Evolutionary conservation across 2,329 filamentous ascomycete species (phyloP).

Genomic region (Cordyceps militaris): DNA sequence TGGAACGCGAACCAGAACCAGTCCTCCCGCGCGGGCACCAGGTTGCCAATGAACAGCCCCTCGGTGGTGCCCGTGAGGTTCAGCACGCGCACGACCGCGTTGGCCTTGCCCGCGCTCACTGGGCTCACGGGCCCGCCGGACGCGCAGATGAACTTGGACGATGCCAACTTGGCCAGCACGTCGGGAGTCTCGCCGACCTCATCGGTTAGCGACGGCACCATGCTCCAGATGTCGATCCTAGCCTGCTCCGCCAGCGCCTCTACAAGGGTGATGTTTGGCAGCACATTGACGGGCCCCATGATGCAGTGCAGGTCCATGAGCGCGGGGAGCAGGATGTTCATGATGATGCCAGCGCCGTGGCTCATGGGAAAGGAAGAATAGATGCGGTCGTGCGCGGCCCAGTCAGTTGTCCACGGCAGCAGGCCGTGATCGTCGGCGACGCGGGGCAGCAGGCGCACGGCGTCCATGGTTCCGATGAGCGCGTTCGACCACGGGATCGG

Average conservation of each 20-base stretch:
- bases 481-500: slow-evolving; percentile 30
- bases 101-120: slow-evolving; percentile 22
- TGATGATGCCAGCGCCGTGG: slow-evolving; percentile 33
- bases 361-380: slow-evolving; percentile 32
- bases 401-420: slow-evolving; percentile 23
- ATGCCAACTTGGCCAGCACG: slow-evolving; percentile 24
- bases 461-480: slow-evolving; percentile 29
- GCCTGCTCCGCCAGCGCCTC: slow-evolving; percentile 26
- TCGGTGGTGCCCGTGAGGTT: slow-evolving; percentile 30
- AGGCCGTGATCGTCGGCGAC: slow-evolving; percentile 23
- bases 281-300: slow-evolving; percentile 27
- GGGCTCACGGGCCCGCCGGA: slow-evolving; percentile 29
- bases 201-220: slow-evolving; percentile 30
- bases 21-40: slow-evolving; percentile 21
- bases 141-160: slow-evolving; percentile 29
- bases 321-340: slow-evolving; percentile 32
- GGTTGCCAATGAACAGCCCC: slow-evolving; percentile 28
- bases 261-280: slow-evolving; percentile 30
- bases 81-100: slow-evolving; percentile 25
- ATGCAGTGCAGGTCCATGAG: slow-evolving; percentile 30
- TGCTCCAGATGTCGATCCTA: slow-evolving; percentile 32
- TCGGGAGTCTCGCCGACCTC: slow-evolving; percentile 26
- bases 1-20: slow-evolving; percentile 29
- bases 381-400: slow-evolving; percentile 24
- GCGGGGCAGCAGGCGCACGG: slow-evolving; percentile 27